Evolutionary conservation across 768 basidiomycete genomes (phyloP).

Genomic region (Lactarius tabidus): DNA sequence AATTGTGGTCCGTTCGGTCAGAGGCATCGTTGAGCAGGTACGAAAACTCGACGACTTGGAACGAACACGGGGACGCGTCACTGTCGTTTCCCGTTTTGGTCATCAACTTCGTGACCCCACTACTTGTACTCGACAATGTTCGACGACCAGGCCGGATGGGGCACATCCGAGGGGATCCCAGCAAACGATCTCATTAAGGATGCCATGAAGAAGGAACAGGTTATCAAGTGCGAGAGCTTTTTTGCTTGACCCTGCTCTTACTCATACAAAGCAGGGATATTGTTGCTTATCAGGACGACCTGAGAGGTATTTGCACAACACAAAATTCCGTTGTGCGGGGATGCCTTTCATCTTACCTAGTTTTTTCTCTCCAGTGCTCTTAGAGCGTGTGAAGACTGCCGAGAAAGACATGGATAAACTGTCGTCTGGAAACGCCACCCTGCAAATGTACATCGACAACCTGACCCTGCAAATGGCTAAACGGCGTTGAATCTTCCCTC

Average conservation of each 20-base stretch:
- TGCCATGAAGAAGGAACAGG: constrained; percentile 69
- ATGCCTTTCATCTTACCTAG: background rate
- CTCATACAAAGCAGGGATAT: constrained; percentile 54
- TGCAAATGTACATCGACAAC: constrained; percentile 90
- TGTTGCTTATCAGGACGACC: constrained; percentile 66
- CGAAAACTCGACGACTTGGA: background rate
- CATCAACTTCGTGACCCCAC: background rate
- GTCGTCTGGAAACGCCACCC: constrained; percentile 69
- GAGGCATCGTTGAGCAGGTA: constrained; percentile 16
- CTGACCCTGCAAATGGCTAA: constrained; percentile 84
- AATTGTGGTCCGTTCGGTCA: constrained; percentile 26
- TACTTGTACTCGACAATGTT: constrained; percentile 15
- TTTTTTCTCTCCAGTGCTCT: constrained; percentile 46
- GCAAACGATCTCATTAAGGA: constrained; percentile 67
- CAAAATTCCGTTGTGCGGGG: too few relatives aligned
- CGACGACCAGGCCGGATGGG: constrained; percentile 24
- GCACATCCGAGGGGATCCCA: constrained; percentile 33
- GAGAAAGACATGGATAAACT: constrained; percentile 82
- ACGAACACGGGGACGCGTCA: constrained; percentile 16
- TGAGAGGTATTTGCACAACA: constrained; percentile 49
- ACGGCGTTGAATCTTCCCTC: constrained; percentile 45
- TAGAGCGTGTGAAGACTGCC: constrained; percentile 60
- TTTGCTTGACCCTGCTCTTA: background rate
- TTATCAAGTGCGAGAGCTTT: constrained; percentile 58
- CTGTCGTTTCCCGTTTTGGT: constrained; percentile 8